A percentile compares a stretch with the other conserved stretches of the same genome.
phyloP scores from a whole-genome alignment of 1,139 yeast genomes.

The Nakaseomyces uthaithaninus region DNA sequence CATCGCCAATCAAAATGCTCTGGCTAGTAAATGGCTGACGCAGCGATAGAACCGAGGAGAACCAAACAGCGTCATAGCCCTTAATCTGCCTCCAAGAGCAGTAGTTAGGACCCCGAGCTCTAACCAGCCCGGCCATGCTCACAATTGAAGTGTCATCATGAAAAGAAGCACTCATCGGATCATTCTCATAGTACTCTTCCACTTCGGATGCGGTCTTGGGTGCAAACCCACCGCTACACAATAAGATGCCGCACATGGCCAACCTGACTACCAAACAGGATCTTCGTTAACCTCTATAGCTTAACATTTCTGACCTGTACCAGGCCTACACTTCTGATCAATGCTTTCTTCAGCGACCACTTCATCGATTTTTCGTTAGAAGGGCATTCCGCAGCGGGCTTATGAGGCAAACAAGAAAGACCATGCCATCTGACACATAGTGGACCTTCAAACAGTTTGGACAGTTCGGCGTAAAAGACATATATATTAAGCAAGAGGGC shows the following conservation, averaged over 20 bases:
- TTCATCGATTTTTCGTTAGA: too few species aligned
- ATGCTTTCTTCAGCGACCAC: too few species aligned
- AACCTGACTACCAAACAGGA: too few species aligned
- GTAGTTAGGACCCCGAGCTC: constrained; percentile 51
- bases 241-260: constrained; percentile 6
- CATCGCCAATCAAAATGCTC: constrained; percentile 41
- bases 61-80: constrained; percentile 24
- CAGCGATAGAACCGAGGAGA: constrained; percentile 65
- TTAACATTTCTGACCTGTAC: too few species aligned
- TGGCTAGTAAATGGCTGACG: constrained; percentile 71
- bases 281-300: too few species aligned
- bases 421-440: too few species aligned
- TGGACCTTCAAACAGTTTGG: too few species aligned
- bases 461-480: too few species aligned
- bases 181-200: background rate
- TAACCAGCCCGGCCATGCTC: constrained; percentile 33
- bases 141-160: background rate
- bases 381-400: too few species aligned
- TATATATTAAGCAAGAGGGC: too few species aligned
- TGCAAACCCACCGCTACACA: background rate
- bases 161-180: background rate
- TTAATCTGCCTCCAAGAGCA: constrained; percentile 23
- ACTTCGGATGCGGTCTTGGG: background rate
- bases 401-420: too few species aligned
- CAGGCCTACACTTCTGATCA: too few species aligned